Conservation (phyloP, 257 asterid species). For the Scutellaria baicalensis region DNA sequence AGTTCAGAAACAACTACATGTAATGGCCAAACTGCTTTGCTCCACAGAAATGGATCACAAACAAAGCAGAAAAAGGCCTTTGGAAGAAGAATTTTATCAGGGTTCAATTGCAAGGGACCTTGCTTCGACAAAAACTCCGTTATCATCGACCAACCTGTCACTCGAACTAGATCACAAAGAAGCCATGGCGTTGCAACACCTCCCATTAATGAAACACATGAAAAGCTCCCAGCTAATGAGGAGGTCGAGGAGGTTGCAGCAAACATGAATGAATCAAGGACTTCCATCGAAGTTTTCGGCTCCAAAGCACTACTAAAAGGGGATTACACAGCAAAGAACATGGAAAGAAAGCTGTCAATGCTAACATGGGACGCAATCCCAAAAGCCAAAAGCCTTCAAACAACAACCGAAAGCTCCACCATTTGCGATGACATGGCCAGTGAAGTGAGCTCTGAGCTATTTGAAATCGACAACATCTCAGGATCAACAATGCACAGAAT, state of each 20-base stretch:
- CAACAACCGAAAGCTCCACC: constrained; percentile 18
- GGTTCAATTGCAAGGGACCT: constrained; percentile 41
- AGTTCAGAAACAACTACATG: constrained; percentile 38
- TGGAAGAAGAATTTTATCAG: constrained; percentile 25
- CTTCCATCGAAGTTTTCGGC: constrained; percentile 66
- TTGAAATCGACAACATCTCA: constrained; percentile 60
- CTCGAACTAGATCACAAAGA: constrained; percentile 23
- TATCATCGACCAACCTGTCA: neutral
- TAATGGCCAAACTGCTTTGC: constrained; percentile 34
- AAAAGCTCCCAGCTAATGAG: neutral
- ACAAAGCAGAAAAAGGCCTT: constrained; percentile 29
- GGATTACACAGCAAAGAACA: constrained; percentile 22
- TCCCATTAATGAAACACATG: too few species aligned
- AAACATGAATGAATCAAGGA: constrained; percentile 27
- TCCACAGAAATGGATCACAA: constrained; percentile 4
- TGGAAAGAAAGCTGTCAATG: constrained; percentile 64
- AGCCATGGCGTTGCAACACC: neutral
- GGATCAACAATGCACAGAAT: constrained; percentile 9
- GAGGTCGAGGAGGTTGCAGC: neutral
- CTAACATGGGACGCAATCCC: constrained; percentile 81
- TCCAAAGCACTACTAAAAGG: constrained; percentile 18
- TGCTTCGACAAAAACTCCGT: constrained; percentile 44
- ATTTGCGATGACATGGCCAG: constrained; percentile 55
- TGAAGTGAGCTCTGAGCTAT: constrained; percentile 71
- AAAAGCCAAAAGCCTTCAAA: constrained; percentile 18